These are phyloP conservation scores for Chrysanthemum seticuspe DNA, from an alignment of 129 eudicot species.

Conservation along the genomic window DNA sequence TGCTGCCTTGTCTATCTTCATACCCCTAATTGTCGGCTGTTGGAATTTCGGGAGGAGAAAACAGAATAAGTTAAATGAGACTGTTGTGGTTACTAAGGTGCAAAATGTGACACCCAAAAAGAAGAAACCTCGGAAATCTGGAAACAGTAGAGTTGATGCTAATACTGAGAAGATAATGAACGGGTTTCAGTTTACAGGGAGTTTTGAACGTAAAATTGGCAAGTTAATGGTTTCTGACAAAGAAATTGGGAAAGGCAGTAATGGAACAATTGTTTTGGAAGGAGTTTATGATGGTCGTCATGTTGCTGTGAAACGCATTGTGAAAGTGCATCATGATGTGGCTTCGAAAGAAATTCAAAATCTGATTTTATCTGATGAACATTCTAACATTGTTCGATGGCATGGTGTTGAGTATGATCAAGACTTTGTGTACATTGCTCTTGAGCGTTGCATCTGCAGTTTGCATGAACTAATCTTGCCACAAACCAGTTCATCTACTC, in stretches of 20 bases:
- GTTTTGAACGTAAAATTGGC: slow-evolving; percentile 55
- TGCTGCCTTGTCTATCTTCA: slow-evolving; percentile 33
- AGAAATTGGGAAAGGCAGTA: slow-evolving; percentile 91
- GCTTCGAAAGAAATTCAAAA: slow-evolving; percentile 89
- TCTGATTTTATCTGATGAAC: slow-evolving; percentile 89
- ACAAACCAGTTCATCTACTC: slow-evolving; percentile 23
- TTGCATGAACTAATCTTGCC: slow-evolving; percentile 59
- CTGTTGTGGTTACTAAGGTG: slow-evolving; percentile 31
- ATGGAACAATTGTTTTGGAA: slow-evolving; percentile 82
- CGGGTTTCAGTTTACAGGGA: slow-evolving; percentile 25
- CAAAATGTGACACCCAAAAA: slow-evolving; percentile 52
- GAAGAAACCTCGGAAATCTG: slow-evolving; percentile 62
- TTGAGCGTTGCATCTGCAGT: slow-evolving; percentile 78
- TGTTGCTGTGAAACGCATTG: slow-evolving; percentile 90
- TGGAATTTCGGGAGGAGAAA: slow-evolving; percentile 31
- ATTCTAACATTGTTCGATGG: slow-evolving; percentile 84
- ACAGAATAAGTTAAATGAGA: slow-evolving; percentile 25
- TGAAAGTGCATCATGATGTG: slow-evolving; percentile 73
- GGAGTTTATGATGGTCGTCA: slow-evolving; percentile 80
- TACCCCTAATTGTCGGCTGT: slow-evolving; percentile 23
- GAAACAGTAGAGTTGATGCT: slow-evolving; percentile 29
- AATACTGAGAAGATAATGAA: slow-evolving; percentile 26
- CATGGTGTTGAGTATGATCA: slow-evolving; percentile 80
- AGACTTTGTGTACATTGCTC: slow-evolving; percentile 77
- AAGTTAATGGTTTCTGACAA: slow-evolving; percentile 51